Evolutionary conservation across 1,284 basidiomycete genomes (phyloP).

Genomic region (Pulchroboletus neoregius): DNA sequence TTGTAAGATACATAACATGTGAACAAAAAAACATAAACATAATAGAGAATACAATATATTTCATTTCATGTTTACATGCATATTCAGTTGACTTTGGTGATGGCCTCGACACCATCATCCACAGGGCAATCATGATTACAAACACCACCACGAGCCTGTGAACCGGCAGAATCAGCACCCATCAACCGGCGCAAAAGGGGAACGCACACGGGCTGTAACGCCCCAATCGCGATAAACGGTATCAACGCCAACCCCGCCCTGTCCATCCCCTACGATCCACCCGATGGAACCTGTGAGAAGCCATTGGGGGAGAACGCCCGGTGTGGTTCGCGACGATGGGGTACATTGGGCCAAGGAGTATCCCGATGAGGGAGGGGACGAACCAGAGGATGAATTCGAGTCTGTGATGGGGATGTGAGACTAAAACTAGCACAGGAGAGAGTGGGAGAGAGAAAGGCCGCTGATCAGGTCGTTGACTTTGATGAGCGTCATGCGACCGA

Average conservation of each 20-base stretch:
- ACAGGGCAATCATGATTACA: slow-evolving; percentile 37
- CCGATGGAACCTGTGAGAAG: slow-evolving; percentile 46
- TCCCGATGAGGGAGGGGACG: slow-evolving; percentile 50
- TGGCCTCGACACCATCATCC: slow-evolving; percentile 36
- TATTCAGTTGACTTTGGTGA: neutral
- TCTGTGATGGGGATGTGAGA: slow-evolving; percentile 12
- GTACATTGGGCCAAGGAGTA: slow-evolving; percentile 52
- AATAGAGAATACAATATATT: no score
- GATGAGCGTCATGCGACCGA: slow-evolving; percentile 19
- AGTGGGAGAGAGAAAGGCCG: slow-evolving; percentile 19
- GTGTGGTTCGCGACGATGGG: slow-evolving; percentile 49
- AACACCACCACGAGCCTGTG: slow-evolving; percentile 44
- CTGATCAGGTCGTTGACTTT: slow-evolving; percentile 21
- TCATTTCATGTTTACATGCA: no score
- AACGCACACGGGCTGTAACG: slow-evolving; percentile 51
- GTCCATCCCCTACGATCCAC: slow-evolving; percentile 50
- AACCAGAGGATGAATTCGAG: slow-evolving; percentile 56
- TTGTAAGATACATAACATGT: no score
- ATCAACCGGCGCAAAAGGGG: neutral
- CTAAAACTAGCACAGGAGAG: neutral
- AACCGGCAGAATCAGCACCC: neutral
- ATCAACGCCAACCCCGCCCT: slow-evolving; percentile 48
- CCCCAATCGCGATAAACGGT: slow-evolving; percentile 50
- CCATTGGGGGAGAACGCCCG: slow-evolving; percentile 44
- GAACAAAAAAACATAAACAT: no score